Conservation (phyloP, 768 basidiomycete genomes). For the Tylopilus intermedius region DNA sequence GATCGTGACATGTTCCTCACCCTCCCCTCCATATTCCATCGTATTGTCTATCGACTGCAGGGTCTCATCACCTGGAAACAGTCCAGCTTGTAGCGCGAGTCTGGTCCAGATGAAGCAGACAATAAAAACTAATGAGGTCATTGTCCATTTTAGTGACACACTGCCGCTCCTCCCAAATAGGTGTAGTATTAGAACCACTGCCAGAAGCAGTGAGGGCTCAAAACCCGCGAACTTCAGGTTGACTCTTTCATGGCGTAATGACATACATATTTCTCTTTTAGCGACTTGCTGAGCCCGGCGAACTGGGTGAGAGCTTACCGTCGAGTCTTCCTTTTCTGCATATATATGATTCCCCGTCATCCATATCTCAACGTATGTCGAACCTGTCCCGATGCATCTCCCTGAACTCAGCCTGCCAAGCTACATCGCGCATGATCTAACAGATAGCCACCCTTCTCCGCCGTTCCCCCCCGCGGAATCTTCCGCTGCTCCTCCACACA, state of each 20-base stretch:
- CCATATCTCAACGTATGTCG: constrained; percentile 1
- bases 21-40: not conserved
- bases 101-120: not conserved
- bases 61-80: not conserved
- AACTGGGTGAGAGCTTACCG: constrained; percentile 18
- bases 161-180: constrained; percentile 18
- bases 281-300: constrained; percentile 14
- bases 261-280: constrained; percentile 13
- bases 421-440: constrained; percentile 2
- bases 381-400: constrained; percentile 16
- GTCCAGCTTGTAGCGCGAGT: not conserved
- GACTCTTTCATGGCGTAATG: constrained; percentile 2
- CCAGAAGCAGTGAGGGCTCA: constrained; percentile 3
- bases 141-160: constrained; percentile 1
- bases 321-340: constrained; percentile 2
- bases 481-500: constrained; percentile 5
- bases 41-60: not conserved
- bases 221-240: not conserved
- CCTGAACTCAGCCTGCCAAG: constrained; percentile 1
- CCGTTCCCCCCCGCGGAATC: constrained; percentile 3
- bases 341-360: constrained; percentile 24
- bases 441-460: not conserved
- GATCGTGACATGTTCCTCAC: constrained; percentile 7
- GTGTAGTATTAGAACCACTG: not conserved
- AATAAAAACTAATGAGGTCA: not conserved